A percentile compares a stretch with the other conserved stretches of the same genome.
phyloP scores from a whole-genome alignment of 148 eudicot species.

The Rheum nobile region DNA sequence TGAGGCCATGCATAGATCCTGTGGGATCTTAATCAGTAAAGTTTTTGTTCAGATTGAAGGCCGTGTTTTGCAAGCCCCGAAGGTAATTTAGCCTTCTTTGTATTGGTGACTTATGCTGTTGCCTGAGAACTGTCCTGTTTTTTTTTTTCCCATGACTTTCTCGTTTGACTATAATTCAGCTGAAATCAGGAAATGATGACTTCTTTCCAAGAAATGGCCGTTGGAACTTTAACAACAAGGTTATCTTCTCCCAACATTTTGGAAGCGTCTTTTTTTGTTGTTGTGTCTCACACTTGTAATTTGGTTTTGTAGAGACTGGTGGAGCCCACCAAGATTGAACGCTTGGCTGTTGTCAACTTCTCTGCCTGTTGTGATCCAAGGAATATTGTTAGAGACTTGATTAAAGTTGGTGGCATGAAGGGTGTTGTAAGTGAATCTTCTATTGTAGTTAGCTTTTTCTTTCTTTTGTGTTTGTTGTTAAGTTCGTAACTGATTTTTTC shows the following conservation, averaged over 20 bases:
- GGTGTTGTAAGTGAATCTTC: constrained; percentile 21
- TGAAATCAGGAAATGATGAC: constrained; percentile 76
- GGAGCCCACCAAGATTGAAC: constrained; percentile 11
- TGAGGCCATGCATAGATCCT: constrained; percentile 67
- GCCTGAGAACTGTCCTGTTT: neutral
- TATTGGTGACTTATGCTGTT: neutral
- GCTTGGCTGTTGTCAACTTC: constrained; percentile 28
- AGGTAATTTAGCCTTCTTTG: constrained; percentile 23
- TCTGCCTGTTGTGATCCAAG: constrained; percentile 27
- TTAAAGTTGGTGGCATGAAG: constrained; percentile 26
- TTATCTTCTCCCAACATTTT: constrained; percentile 1
- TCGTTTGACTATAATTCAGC: constrained; percentile 24
- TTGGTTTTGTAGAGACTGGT: constrained; percentile 18
- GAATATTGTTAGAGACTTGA: constrained; percentile 13
- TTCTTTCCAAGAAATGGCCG: constrained; percentile 80
- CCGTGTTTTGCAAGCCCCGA: constrained; percentile 76
- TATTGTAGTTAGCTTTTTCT: neutral
- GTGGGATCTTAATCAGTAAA: constrained; percentile 63
- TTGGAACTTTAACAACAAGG: constrained; percentile 95
- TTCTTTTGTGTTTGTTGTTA: neutral
- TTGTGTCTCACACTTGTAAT: neutral
- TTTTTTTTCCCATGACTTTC: neutral
- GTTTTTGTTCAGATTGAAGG: constrained; percentile 71
- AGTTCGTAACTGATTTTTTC: neutral
- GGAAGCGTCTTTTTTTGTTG: neutral